phyloP scores from a whole-genome alignment of 495 filamentous ascomycete species.

The Penicillium subrubescens region DNA sequence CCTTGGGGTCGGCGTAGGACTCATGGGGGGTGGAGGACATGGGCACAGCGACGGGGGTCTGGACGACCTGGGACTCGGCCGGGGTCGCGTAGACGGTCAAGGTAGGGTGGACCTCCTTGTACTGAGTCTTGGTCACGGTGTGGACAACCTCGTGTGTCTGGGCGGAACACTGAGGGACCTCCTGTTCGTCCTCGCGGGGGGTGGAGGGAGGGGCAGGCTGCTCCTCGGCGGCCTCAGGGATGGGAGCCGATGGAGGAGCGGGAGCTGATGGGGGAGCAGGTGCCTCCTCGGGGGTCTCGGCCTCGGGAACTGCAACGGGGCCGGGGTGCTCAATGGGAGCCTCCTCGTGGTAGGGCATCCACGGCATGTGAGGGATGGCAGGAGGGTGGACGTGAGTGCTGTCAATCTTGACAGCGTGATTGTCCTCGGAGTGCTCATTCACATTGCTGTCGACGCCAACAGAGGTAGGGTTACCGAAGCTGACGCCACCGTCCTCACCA shows the following conservation, averaged over 20 bases:
- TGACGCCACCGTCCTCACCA: conserved; percentile 26
- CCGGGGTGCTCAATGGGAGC: conserved; percentile 9
- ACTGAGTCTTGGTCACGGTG: conserved; percentile 36
- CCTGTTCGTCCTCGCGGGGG: conserved; percentile 6
- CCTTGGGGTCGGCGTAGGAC: conserved; percentile 3
- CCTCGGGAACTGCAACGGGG: not conserved
- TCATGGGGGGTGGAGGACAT: conserved; percentile 9
- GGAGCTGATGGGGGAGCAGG: not conserved
- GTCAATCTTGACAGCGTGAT: conserved; percentile 33
- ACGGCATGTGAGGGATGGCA: conserved; percentile 9
- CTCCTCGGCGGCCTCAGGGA: not conserved
- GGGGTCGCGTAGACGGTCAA: conserved; percentile 5
- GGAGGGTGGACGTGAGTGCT: conserved; percentile 20
- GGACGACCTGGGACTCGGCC: not conserved
- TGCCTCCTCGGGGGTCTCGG: not conserved
- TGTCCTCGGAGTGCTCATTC: conserved; percentile 27
- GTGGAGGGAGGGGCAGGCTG: not conserved
- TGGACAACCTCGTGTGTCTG: conserved; percentile 31
- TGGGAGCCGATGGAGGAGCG: not conserved
- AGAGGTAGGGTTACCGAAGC: conserved; percentile 10
- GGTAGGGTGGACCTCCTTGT: conserved; percentile 20
- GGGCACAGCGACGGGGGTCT: conserved; percentile 8
- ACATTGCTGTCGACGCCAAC: conserved; percentile 23
- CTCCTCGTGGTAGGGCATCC: conserved; percentile 15
- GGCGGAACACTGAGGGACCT: conserved; percentile 16